A percentile compares a stretch with the other conserved stretches of the same genome.
Evolutionary conservation across 371 early-diverging fungal species (phyloP).

Genomic region (Ordospora colligata): DNA sequence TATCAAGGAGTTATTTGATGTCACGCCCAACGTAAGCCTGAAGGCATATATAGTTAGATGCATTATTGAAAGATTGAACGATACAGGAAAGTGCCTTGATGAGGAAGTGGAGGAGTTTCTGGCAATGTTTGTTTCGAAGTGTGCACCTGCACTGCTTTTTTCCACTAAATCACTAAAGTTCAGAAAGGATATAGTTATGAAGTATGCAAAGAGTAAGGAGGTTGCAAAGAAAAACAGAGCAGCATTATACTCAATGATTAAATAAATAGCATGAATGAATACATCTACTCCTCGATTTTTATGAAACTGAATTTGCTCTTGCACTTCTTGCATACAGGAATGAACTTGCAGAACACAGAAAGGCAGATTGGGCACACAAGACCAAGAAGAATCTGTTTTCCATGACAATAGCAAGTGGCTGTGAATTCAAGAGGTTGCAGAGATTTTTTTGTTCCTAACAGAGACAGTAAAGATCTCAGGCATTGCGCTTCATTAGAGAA

Average conservation of each 20-base stretch:
- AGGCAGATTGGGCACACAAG: constrained; percentile 60
- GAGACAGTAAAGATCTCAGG: constrained; percentile 4
- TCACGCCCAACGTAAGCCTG: neutral
- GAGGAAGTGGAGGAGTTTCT: constrained; percentile 16
- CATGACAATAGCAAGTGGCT: constrained; percentile 55
- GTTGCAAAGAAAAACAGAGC: constrained; percentile 9
- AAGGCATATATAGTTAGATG: neutral
- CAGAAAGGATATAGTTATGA: neutral
- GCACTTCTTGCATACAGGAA: constrained; percentile 60
- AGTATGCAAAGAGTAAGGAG: constrained; percentile 3
- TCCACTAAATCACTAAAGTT: neutral
- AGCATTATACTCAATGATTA: neutral
- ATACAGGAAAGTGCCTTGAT: neutral
- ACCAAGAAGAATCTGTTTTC: constrained; percentile 43
- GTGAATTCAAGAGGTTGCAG: neutral
- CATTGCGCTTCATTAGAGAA: neutral
- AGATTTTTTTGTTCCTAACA: neutral
- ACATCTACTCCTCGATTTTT: neutral
- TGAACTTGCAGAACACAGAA: constrained; percentile 59
- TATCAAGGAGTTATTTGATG: neutral
- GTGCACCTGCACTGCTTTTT: neutral
- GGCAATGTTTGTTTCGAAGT: neutral
- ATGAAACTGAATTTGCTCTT: constrained; percentile 55
- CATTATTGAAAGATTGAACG: neutral
- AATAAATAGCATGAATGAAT: neutral